Conservation (phyloP, 164 flowering plant genomes). For the Aristolochia contorta region DNA sequence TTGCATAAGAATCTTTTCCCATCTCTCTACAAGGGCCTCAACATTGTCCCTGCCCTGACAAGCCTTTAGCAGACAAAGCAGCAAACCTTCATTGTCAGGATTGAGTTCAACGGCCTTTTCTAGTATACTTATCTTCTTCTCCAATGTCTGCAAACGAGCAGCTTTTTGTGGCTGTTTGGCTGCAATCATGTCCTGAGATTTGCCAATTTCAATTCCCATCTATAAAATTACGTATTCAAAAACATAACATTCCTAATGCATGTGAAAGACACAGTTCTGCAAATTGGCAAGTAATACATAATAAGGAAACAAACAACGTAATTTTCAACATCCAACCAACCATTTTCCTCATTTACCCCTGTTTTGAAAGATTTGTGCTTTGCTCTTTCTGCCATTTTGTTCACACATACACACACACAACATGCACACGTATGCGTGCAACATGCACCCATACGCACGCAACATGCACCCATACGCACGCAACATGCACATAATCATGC, state of each 20-base stretch:
- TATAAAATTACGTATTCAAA: neutral
- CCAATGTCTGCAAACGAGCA: conserved; percentile 88
- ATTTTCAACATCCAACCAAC: no score
- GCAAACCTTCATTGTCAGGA: conserved; percentile 69
- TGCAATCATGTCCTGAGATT: conserved; percentile 61
- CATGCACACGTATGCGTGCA: no score
- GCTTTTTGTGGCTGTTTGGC: conserved; percentile 74
- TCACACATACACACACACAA: no score
- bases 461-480: no score
- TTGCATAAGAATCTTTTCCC: conserved; percentile 69
- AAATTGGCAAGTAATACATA: no score
- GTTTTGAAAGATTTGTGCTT: no score
- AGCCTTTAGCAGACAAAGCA: conserved; percentile 66
- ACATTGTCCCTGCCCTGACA: conserved; percentile 62
- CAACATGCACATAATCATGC: no score
- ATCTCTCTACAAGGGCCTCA: conserved; percentile 60
- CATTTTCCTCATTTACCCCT: no score
- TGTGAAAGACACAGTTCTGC: no score
- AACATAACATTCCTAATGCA: neutral
- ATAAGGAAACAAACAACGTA: no score
- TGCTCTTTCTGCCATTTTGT: no score
- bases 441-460: no score
- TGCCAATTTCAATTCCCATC: neutral
- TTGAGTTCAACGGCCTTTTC: conserved; percentile 87
- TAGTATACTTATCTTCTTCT: conserved; percentile 85